These are phyloP conservation scores for Gentiana macrophylla DNA, from an alignment of 257 asterid species.

Conservation along the genomic window DNA sequence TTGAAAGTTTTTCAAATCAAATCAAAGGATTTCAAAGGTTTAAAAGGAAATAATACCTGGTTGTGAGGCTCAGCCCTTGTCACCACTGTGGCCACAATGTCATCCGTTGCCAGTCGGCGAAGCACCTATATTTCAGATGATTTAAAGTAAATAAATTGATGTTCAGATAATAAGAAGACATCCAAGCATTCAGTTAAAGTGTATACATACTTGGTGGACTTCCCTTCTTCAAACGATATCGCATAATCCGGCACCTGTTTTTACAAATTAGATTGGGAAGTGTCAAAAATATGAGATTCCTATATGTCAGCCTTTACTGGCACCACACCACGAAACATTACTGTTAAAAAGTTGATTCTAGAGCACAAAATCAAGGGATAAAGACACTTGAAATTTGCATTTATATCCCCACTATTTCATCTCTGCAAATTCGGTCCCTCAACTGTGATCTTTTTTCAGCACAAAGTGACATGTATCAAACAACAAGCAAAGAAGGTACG, in stretches of 20 bases:
- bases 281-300: background rate
- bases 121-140: conserved; percentile 41
- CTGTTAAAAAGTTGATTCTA: too few relatives aligned
- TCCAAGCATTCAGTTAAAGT: background rate
- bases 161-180: too few relatives aligned
- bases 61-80: conserved; percentile 92
- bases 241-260: conserved; percentile 79
- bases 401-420: too few relatives aligned
- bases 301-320: too few relatives aligned
- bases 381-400: too few relatives aligned
- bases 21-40: too few relatives aligned
- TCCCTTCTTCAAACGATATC: conserved; percentile 44
- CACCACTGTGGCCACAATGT: conserved; percentile 76
- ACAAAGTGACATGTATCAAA: background rate
- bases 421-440: background rate
- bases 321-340: too few relatives aligned
- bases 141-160: background rate
- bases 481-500: background rate
- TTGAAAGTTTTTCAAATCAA: too few relatives aligned
- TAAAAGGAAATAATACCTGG: conserved; percentile 28
- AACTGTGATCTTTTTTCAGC: too few relatives aligned
- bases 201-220: conserved; percentile 48
- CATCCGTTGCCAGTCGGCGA: conserved; percentile 94
- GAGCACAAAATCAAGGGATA: too few relatives aligned
- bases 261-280: background rate